A percentile compares a stretch with the other conserved stretches of the same genome.
phyloP scores from a whole-genome alignment of 352 stramenopile species.

The Phytophthora aleatoria region DNA sequence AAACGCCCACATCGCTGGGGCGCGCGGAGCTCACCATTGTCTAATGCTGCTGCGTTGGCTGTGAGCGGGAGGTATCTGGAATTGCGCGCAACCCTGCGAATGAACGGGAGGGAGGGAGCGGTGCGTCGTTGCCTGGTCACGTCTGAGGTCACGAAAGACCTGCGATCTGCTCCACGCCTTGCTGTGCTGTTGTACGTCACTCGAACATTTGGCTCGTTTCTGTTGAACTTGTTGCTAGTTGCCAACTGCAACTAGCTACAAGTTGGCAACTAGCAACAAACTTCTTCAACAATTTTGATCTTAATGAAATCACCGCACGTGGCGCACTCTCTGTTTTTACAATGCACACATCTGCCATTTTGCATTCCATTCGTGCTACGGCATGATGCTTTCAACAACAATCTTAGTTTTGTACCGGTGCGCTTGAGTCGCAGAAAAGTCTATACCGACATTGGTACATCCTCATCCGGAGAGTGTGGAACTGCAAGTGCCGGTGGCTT shows the following conservation, averaged over 20 bases:
- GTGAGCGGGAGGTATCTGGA: neutral
- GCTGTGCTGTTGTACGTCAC: neutral
- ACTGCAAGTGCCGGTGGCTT: constrained; percentile 31
- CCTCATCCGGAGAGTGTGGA: constrained; percentile 6
- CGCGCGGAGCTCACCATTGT: constrained; percentile 36
- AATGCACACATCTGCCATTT: constrained; percentile 25
- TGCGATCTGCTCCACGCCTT: neutral
- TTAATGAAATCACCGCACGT: neutral
- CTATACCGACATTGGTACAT: constrained; percentile 16
- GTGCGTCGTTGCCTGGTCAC: neutral
- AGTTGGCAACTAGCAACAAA: neutral
- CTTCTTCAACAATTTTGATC: too few relatives aligned
- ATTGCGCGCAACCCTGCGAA: constrained; percentile 1
- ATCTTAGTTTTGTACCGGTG: constrained; percentile 19
- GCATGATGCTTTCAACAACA: constrained; percentile 20
- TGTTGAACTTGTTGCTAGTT: neutral
- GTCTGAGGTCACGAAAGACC: constrained; percentile 2
- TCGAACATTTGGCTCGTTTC: neutral
- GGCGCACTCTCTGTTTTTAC: constrained; percentile 19
- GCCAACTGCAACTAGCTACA: too few relatives aligned
- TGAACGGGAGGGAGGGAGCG: neutral
- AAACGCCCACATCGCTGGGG: constrained; percentile 92
- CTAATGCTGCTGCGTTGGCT: constrained; percentile 2
- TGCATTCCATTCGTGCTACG: constrained; percentile 30
- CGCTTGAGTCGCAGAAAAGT: constrained; percentile 3